These are phyloP conservation scores for Ilex asprella DNA, from an alignment of 257 asterid genomes.

Conservation along the genomic window DNA sequence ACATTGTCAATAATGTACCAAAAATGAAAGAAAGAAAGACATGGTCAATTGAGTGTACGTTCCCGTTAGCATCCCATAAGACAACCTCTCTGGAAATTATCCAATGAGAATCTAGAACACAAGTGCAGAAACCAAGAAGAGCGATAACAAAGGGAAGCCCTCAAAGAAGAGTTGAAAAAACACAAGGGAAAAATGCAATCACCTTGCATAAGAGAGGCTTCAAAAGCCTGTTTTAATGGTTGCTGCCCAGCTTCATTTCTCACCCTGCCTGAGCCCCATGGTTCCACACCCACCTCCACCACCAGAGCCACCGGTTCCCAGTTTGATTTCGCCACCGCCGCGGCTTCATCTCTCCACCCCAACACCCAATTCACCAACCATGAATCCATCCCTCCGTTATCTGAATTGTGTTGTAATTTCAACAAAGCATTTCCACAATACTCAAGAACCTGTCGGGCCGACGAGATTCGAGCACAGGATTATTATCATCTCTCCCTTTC, in stretches of 20 bases:
- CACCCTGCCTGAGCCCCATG: conserved; percentile 11
- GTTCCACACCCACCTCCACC: conserved; percentile 5
- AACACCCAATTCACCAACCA: conserved; percentile 58
- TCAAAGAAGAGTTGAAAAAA: conserved; percentile 10
- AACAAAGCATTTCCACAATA: conserved; percentile 33
- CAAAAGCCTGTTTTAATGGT: conserved; percentile 42
- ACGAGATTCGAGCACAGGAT: conserved; percentile 51
- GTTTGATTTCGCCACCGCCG: conserved; percentile 31
- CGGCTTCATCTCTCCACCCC: conserved; percentile 39
- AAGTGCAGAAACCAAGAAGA: not conserved
- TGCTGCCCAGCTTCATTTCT: conserved; percentile 28
- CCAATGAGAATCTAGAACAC: not conserved
- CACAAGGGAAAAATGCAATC: conserved; percentile 32
- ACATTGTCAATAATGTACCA: conserved; percentile 24
- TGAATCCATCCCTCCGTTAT: conserved; percentile 55
- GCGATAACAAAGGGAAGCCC: not conserved
- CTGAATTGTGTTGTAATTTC: conserved; percentile 25
- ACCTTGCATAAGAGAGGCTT: conserved; percentile 46
- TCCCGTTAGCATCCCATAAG: conserved; percentile 14
- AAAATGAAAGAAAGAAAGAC: conserved; percentile 13
- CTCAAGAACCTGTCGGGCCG: conserved; percentile 35
- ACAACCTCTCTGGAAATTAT: conserved; percentile 28
- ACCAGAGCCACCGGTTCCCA: conserved; percentile 17
- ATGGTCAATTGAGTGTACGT: conserved; percentile 14
- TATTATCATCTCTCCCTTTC: conserved; percentile 42